These are phyloP conservation scores for Mortierella sp. DNA, from an alignment of 371 early-diverging fungal genomes.

Conservation along the genomic window DNA sequence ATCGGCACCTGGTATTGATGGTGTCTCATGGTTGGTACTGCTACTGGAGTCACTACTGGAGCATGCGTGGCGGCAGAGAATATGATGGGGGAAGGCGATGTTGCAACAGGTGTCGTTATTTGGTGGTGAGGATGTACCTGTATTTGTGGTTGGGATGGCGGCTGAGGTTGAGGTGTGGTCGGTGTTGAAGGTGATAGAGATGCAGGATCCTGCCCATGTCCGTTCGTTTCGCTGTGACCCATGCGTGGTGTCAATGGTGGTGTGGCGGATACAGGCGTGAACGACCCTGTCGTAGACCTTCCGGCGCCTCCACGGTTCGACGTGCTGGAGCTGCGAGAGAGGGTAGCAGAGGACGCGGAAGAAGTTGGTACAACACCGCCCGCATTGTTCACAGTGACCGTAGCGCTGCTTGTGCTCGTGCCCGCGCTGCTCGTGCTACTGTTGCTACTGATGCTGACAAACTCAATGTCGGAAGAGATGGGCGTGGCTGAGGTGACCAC, in stretches of 20 bases:
- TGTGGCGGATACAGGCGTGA: conserved; percentile 37
- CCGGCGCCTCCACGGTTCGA: conserved; percentile 31
- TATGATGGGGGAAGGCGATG: too few relatives aligned
- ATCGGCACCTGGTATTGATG: conserved; percentile 1
- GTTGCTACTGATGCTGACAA: conserved; percentile 5
- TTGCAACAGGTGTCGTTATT: too few relatives aligned
- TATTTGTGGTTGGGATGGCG: too few relatives aligned
- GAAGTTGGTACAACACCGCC: conserved; percentile 12
- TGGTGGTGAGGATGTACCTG: too few relatives aligned
- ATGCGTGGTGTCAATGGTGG: conserved; percentile 42
- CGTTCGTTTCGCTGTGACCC: too few relatives aligned
- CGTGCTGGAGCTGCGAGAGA: conserved; percentile 53
- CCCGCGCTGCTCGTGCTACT: not conserved
- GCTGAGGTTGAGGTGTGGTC: too few relatives aligned
- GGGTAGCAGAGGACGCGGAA: conserved; percentile 37
- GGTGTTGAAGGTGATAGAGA: too few relatives aligned
- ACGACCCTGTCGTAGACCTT: conserved; percentile 27
- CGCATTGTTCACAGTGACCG: not conserved
- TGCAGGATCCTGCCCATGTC: too few relatives aligned
- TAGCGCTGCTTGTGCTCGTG: conserved; percentile 3
- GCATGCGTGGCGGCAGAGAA: too few relatives aligned
- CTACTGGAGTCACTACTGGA: too few relatives aligned
- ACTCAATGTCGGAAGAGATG: not conserved
- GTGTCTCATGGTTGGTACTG: conserved; percentile 3
- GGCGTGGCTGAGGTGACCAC: conserved; percentile 13